Percentiles rank a stretch among this genome's conserved stretches.
phyloP scores from a whole-genome alignment of 2,329 filamentous ascomycete genomes.

The Chaetomium globosum region DNA sequence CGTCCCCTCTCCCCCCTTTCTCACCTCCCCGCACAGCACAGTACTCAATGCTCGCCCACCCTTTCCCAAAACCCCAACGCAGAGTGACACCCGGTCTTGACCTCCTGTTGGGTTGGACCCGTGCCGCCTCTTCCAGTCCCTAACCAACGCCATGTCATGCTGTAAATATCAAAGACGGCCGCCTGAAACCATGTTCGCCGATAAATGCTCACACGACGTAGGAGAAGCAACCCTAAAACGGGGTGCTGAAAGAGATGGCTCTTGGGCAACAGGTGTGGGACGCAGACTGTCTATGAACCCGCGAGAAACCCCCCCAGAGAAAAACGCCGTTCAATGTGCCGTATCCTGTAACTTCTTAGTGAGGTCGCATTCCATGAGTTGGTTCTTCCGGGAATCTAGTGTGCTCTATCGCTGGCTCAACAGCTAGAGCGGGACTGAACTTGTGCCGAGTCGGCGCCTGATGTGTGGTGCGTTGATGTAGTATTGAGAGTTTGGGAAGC shows the following conservation, averaged over 20 bases:
- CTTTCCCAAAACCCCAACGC: no score
- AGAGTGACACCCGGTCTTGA: background rate
- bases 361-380: background rate
- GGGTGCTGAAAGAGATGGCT: background rate
- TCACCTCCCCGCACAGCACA: no score
- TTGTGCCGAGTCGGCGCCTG: background rate
- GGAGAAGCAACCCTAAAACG: background rate
- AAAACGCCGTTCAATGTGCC: background rate
- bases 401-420: background rate
- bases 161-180: background rate
- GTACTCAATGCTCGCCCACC: no score
- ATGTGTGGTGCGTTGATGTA: background rate
- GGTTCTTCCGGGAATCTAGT: background rate
- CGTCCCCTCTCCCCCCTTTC: no score
- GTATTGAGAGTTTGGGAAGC: no score
- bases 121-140: background rate
- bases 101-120: background rate
- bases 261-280: background rate
- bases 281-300: background rate
- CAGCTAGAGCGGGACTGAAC: background rate
- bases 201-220: background rate
- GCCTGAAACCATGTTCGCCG: background rate
- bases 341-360: background rate
- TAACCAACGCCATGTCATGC: background rate
- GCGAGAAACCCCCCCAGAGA: background rate